phyloP scores from a whole-genome alignment of 2,329 filamentous ascomycete genomes.

The Trichoderma polysporum region DNA sequence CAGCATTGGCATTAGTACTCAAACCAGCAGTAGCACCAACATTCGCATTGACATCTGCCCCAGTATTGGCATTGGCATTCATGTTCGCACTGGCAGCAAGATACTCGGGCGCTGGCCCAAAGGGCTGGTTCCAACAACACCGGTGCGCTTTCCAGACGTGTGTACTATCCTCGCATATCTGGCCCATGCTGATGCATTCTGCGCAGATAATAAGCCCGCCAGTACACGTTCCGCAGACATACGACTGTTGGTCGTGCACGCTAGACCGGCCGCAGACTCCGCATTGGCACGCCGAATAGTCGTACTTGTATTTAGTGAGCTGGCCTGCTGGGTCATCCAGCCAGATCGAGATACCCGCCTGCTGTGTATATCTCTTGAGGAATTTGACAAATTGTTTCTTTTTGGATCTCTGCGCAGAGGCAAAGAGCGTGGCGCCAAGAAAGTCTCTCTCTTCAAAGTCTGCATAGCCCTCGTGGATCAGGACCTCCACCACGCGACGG shows the following conservation, averaged over 20 bases:
- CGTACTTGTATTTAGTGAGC: neutral
- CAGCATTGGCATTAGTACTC: neutral
- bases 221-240: slow-evolving; percentile 14
- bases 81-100: neutral
- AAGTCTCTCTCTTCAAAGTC: slow-evolving; percentile 15
- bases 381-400: slow-evolving; percentile 3
- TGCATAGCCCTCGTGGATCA: neutral
- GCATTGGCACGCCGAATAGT: slow-evolving; percentile 9
- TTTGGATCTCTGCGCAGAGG: neutral
- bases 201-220: slow-evolving; percentile 15
- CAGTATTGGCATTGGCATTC: neutral
- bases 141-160: slow-evolving; percentile 17
- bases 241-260: neutral
- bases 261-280: slow-evolving; percentile 16
- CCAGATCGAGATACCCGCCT: neutral
- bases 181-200: slow-evolving; percentile 13
- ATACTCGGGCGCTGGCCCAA: neutral
- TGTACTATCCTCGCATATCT: neutral
- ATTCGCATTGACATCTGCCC: neutral
- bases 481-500: neutral
- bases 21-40: neutral
- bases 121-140: neutral
- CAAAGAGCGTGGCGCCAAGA: slow-evolving; percentile 5
- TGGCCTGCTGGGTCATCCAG: slow-evolving; percentile 7
- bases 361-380: neutral